These are phyloP conservation scores for Lodderomyces elongisporus DNA, from an alignment of 1,139 yeast species.

Conservation along the genomic window DNA sequence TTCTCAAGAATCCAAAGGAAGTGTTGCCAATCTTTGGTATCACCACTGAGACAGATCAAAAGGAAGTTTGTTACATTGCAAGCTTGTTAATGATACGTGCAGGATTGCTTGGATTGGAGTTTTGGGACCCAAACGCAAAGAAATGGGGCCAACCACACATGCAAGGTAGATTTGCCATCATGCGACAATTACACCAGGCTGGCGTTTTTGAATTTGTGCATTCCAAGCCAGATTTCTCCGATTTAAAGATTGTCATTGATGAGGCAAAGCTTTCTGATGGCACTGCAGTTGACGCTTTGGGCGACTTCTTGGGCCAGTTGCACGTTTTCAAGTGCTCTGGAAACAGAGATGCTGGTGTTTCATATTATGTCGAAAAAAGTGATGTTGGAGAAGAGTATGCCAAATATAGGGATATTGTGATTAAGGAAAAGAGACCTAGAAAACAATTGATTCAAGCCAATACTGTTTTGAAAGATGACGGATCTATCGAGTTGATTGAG, in stretches of 20 bases:
- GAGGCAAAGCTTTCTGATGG: slow-evolving; percentile 51
- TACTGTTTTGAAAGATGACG: slow-evolving; percentile 38
- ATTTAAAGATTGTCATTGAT: slow-evolving; percentile 57
- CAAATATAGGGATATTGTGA: slow-evolving; percentile 60
- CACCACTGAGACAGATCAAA: slow-evolving; percentile 49
- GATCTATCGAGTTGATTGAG: slow-evolving; percentile 53
- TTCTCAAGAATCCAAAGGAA: slow-evolving; percentile 54
- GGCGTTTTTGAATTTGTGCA: slow-evolving; percentile 55
- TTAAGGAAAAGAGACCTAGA: slow-evolving; percentile 73
- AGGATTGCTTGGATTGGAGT: slow-evolving; percentile 75
- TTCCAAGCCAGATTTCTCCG: slow-evolving; percentile 47
- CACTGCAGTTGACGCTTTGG: slow-evolving; percentile 69
- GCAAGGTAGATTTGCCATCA: slow-evolving; percentile 86
- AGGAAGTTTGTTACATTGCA: slow-evolving; percentile 60
- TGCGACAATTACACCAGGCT: slow-evolving; percentile 69
- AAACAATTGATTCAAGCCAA: slow-evolving; percentile 82
- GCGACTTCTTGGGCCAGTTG: slow-evolving; percentile 63
- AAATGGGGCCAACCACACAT: slow-evolving; percentile 97
- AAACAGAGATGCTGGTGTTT: slow-evolving; percentile 58
- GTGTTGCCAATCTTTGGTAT: slow-evolving; percentile 73
- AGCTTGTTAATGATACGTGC: slow-evolving; percentile 84
- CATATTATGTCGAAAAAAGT: slow-evolving; percentile 62
- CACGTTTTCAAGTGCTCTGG: slow-evolving; percentile 79
- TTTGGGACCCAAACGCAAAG: slow-evolving; percentile 73
- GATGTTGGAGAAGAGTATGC: slow-evolving; percentile 61